These are phyloP conservation scores for Thelonectria rubi DNA, from an alignment of 2,329 filamentous ascomycete genomes.

Conservation along the genomic window DNA sequence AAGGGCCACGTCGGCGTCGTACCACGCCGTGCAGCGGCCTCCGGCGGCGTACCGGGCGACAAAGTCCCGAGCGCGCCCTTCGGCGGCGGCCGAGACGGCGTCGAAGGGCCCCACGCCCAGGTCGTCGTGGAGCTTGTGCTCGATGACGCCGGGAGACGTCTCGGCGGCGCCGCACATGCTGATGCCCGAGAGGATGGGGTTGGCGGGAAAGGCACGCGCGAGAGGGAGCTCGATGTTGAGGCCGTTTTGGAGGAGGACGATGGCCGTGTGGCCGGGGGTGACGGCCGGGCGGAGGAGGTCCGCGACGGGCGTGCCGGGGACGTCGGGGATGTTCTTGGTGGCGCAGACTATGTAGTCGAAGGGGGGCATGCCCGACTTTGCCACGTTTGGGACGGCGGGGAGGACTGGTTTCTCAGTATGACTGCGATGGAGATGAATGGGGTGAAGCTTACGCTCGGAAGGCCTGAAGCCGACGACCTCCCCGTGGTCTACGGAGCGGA, in stretches of 20 bases:
- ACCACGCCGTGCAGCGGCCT: conserved; percentile 31
- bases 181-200: conserved; percentile 38
- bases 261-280: conserved; percentile 29
- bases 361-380: conserved; percentile 21
- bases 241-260: conserved; percentile 40
- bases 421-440: background rate
- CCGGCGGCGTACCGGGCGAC: conserved; percentile 35
- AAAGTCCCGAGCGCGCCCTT: conserved; percentile 32
- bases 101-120: conserved; percentile 34
- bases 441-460: conserved; percentile 29
- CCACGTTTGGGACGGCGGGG: conserved; percentile 32
- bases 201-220: conserved; percentile 32
- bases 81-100: conserved; percentile 20
- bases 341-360: conserved; percentile 40
- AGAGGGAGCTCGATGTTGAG: conserved; percentile 39
- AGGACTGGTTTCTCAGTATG: conserved; percentile 27
- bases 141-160: conserved; percentile 31
- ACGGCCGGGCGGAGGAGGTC: conserved; percentile 38
- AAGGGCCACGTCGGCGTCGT: conserved; percentile 34
- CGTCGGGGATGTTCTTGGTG: conserved; percentile 39
- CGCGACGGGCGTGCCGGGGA: conserved; percentile 25
- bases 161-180: conserved; percentile 41
- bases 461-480: conserved; percentile 32
- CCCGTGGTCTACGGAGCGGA: conserved; percentile 39
- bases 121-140: conserved; percentile 36